These are phyloP conservation scores for Cafeteria roenbergensis DNA, from an alignment of 108 stramenopile species.

Conservation along the genomic window DNA sequence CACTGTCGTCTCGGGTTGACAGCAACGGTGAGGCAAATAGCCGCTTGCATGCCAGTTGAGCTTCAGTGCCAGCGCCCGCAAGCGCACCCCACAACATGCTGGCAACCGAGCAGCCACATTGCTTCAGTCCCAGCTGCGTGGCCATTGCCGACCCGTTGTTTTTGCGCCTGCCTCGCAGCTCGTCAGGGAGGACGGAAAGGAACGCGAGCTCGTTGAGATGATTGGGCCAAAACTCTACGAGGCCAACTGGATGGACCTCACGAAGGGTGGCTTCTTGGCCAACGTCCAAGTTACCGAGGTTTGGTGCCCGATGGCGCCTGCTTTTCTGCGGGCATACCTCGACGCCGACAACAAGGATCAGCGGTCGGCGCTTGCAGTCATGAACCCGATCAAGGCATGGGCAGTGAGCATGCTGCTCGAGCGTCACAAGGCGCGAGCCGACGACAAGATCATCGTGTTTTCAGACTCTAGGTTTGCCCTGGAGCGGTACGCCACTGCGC, in stretches of 20 bases:
- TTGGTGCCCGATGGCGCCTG: slow-evolving; percentile 95
- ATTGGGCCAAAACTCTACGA: slow-evolving; percentile 99
- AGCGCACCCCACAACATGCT: no score
- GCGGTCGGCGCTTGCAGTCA: slow-evolving; percentile 72
- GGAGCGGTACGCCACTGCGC: slow-evolving; percentile 67
- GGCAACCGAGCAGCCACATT: no score
- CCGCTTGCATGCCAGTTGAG: no score
- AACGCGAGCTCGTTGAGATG: slow-evolving; percentile 83
- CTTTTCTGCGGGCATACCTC: slow-evolving; percentile 89
- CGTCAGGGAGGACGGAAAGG: slow-evolving; percentile 92
- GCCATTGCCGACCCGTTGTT: no score
- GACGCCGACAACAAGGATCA: slow-evolving; percentile 10
- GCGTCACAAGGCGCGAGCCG: slow-evolving; percentile 70
- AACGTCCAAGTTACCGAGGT: slow-evolving; percentile 94
- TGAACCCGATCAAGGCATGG: slow-evolving; percentile 90
- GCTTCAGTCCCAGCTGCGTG: no score
- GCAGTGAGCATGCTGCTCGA: slow-evolving; percentile 74
- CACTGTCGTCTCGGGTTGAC: slow-evolving; percentile 94
- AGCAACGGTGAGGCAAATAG: no score
- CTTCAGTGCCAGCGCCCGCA: no score
- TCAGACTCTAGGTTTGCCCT: slow-evolving; percentile 79
- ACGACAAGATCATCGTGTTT: slow-evolving; percentile 96
- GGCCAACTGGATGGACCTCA: slow-evolving; percentile 99
- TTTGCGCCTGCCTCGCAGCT: no score
- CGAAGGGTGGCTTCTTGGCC: slow-evolving; percentile 81